These are phyloP conservation scores for Malus domestica DNA, from an alignment of 306 rosid genomes.

Conservation along the genomic window DNA sequence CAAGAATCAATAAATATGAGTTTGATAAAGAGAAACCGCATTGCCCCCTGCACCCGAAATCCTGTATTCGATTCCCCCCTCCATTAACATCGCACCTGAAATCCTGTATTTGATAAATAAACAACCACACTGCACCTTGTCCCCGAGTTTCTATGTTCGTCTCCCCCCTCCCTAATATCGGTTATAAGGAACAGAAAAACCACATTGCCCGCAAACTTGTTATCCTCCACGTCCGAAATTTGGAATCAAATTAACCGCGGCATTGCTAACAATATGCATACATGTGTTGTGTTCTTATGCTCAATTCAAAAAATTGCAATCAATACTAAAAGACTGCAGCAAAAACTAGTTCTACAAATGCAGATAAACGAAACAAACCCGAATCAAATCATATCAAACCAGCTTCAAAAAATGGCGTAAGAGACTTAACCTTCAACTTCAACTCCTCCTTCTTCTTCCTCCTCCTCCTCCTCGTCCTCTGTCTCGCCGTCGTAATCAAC, in stretches of 20 bases:
- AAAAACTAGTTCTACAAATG: not conserved
- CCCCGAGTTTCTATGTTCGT: not conserved
- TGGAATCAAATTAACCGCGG: not conserved
- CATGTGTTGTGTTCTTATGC: not conserved
- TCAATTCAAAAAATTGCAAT: not conserved
- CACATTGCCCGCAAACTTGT: not conserved
- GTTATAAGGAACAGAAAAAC: not conserved
- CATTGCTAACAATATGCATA: not conserved
- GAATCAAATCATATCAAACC: not conserved
- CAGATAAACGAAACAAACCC: not conserved
- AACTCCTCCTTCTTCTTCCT: constrained; percentile 23
- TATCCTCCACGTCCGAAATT: not conserved
- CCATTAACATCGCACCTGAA: too few species aligned
- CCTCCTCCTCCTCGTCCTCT: constrained; percentile 22
- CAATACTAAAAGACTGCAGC: not conserved
- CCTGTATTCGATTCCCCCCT: too few species aligned
- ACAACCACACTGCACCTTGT: not conserved
- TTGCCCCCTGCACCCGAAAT: too few species aligned
- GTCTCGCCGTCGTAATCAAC: constrained; percentile 25
- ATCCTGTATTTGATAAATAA: not conserved
- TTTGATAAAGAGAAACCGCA: too few species aligned
- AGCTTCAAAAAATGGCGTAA: not conserved
- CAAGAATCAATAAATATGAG: not conserved
- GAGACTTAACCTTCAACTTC: constrained; percentile 28
- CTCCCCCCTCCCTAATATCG: not conserved